Evolutionary conservation across 179 eudicot genomes (phyloP), one percentile per base, ranked within the genome.

Genomic region (Vitellaria paradoxa): DNA sequence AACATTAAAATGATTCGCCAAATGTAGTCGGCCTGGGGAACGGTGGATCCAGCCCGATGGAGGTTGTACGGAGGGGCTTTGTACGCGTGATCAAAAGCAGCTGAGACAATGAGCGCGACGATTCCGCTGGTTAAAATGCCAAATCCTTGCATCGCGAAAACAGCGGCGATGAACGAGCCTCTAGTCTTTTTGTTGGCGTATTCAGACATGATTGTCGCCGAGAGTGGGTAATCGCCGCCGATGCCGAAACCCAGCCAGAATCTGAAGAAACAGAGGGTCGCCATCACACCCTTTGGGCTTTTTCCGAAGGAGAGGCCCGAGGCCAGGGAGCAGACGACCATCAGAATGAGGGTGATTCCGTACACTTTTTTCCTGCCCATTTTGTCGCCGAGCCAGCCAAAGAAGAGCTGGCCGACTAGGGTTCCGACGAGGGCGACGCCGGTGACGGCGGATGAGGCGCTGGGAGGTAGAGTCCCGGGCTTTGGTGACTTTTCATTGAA

Each of bases 101-200:
- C 9, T 0, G 91, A 72, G 5, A 84, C 79, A 1, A 88, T 73
- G 2, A 88, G 70, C 0, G 86, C 68, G 7, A 88, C 57, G 2
- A 88, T 45, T 6, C 91, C 91, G 13, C 87, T 78, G 0, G 86
- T 73, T 23, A 88, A 52, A 17, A 81, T 88, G 0, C 91, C 91
- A 50, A 86, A 67, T 0, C 91, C 91, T 77, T 88, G 91, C 91
- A 88, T 88, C 7, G 87, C 89, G 53, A 88, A 88, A n/a, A 88
- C 91, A 0, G 89, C 91, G 0, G 91, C 91, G 0, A 88, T 81
- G 30, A 88, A 88, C 2, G 85, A 76, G 0, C 90, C 90, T 0
- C 90, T 82, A 0, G 90, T 87, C 83, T 76, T 84, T 76, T 88
- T 88, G 59, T 88, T 88, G 4, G 91, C 87, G 11, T 88, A 88